Evolutionary conservation across 2,329 filamentous ascomycete species (phyloP), one percentile per base, ranked within the genome.

Genomic region (Corinectria fuckeliana): DNA sequence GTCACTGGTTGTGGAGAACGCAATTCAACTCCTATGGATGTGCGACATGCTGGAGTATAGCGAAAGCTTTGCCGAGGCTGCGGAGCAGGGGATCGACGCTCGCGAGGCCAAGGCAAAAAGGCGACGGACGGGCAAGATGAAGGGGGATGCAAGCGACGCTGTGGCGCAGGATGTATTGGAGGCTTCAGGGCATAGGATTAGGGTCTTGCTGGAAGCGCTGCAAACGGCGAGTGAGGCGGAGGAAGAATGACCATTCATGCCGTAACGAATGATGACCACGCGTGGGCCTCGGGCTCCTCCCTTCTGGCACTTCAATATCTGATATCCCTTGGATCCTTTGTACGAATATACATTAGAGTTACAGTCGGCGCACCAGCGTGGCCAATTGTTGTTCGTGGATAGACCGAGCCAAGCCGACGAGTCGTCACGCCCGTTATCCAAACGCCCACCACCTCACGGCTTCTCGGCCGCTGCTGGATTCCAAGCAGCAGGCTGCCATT

Each of bases 401-500:
- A 14, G 21, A 16, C 20, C 14, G 26, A 28, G 23, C 3, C 34
- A n/a, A n/a, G 21, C 9, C 26, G 14, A 44, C 23, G 39, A 26
- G n/a, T 21, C n/a, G 21, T 26, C 7, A 20, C n/a, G 11, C 8
- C 18, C 9, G 21, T 14, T 4, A 23, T 44, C 14, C 23, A 28
- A n/a, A 26, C n/a, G 18, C 11, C 4, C n/a, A 28, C 9, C 21
- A 13, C 47, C n/a, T 70, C 58, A 72, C 45, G 60, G 62, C 60
- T 73, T 76, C 66, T 72, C 79, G 10, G 64, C 53, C n/a, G 78
- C 65, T 2, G 74, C 74, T 4, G 86, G 86, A 5, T 73, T 77
- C 89, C 89, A 91, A 3, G 85, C 77, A 47, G 84, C 71, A 0
- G 89, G 89, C 73, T 90, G 86, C 87, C 88, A 91, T n/a, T 76